Conservation (phyloP, 257 asterid species). For the Vinca minor region DNA sequence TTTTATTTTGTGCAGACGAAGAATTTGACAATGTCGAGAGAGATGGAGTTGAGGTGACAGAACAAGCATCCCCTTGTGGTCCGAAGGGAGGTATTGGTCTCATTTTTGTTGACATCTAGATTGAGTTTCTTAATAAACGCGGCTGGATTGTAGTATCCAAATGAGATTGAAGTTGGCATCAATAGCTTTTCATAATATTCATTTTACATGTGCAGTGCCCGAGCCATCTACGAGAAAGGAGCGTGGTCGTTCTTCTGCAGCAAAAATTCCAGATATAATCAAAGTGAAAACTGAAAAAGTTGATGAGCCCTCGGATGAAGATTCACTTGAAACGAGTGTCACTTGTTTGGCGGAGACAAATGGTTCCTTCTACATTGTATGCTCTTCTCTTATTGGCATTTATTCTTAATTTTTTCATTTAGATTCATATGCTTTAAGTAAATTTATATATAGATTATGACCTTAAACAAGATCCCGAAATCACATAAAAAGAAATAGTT, state of each 20-base stretch:
- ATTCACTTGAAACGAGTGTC: neutral
- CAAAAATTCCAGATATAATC: neutral
- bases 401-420: conserved; percentile 3
- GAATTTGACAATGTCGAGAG: neutral
- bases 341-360: conserved; percentile 15
- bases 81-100: conserved; percentile 12
- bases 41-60: conserved; percentile 5
- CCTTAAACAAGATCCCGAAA: too few relatives aligned
- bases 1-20: conserved; percentile 8
- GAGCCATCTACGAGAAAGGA: neutral
- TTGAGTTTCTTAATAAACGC: neutral
- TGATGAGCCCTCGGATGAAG: too few relatives aligned
- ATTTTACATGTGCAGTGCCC: neutral
- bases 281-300: conserved; percentile 20
- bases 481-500: too few relatives aligned
- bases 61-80: neutral
- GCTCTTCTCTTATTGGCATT: conserved; percentile 5
- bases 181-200: neutral
- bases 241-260: neutral
- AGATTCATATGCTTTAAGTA: conserved; percentile 7
- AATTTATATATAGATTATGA: too few relatives aligned
- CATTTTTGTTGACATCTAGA: neutral
- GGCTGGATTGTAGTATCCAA: neutral
- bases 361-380: conserved; percentile 22
- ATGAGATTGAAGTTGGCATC: neutral